Conservation (phyloP, 176 grass and related monocot genomes). For the Cenchrus purpureus region DNA sequence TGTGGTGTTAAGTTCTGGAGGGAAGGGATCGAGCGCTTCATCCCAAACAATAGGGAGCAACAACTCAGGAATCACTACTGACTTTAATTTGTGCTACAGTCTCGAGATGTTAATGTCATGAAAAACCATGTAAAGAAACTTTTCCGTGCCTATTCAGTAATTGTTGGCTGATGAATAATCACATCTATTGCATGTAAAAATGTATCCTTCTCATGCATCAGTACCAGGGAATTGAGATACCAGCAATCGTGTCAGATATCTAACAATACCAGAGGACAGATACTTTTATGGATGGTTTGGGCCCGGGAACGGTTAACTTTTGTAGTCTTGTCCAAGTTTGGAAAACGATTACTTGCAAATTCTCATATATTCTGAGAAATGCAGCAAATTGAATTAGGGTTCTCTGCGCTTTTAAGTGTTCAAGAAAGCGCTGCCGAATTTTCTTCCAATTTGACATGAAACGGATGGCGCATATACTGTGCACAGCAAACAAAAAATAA, state of each 20-base stretch:
- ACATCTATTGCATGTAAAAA: conserved; percentile 2
- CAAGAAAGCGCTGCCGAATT: neutral
- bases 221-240: neutral
- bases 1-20: neutral
- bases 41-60: conserved; percentile 1
- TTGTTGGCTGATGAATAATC: neutral
- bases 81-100: neutral
- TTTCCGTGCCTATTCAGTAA: neutral
- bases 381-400: neutral
- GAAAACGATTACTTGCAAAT: neutral
- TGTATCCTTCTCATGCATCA: neutral
- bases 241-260: neutral
- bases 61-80: neutral
- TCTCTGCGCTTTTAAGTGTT: neutral
- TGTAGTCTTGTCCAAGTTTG: neutral
- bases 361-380: neutral
- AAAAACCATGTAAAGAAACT: neutral
- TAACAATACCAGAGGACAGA: neutral
- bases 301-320: neutral
- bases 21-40: neutral
- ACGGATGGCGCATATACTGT: neutral
- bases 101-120: conserved; percentile 1
- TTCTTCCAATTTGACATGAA: neutral
- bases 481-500: neutral
- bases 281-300: neutral